A percentile compares a stretch with the other conserved stretches of the same genome.
These are phyloP conservation scores for Fusarium sp. DNA, from an alignment of 2,329 filamentous ascomycete genomes.

Conservation along the genomic window DNA sequence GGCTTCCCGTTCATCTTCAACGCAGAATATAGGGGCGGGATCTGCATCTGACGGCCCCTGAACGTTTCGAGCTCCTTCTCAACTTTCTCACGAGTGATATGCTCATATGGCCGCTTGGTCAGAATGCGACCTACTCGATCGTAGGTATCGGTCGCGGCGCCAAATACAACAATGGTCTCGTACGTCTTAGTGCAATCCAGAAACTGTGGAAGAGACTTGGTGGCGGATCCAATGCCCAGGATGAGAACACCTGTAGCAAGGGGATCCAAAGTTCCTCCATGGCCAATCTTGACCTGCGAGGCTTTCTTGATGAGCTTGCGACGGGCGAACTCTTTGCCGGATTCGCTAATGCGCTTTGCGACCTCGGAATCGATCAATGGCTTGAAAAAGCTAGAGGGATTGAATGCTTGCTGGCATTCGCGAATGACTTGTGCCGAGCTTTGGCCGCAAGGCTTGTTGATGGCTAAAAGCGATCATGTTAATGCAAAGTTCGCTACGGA, in stretches of 20 bases:
- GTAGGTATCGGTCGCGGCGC: slow-evolving; percentile 92
- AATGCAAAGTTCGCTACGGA: slow-evolving; percentile 11
- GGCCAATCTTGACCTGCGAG: slow-evolving; percentile 88
- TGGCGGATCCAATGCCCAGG: slow-evolving; percentile 86
- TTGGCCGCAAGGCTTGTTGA: slow-evolving; percentile 90
- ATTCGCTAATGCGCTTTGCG: slow-evolving; percentile 65
- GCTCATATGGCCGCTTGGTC: slow-evolving; percentile 77
- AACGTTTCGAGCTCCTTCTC: slow-evolving; percentile 81
- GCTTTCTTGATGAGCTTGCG: slow-evolving; percentile 67
- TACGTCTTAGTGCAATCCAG: slow-evolving; percentile 93
- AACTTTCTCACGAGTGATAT: slow-evolving; percentile 82
- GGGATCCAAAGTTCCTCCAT: slow-evolving; percentile 95
- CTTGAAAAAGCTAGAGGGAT: slow-evolving; percentile 80
- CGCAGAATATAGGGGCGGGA: slow-evolving; percentile 92
- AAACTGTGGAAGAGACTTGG: slow-evolving; percentile 83
- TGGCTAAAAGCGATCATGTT: slow-evolving; percentile 64
- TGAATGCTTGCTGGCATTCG: slow-evolving; percentile 86
- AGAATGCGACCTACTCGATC: slow-evolving; percentile 88
- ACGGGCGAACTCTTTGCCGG: slow-evolving; percentile 67
- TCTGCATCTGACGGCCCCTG: slow-evolving; percentile 85
- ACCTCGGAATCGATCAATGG: slow-evolving; percentile 77
- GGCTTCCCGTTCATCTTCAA: slow-evolving; percentile 94
- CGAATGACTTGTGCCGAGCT: slow-evolving; percentile 92
- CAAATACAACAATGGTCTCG: slow-evolving; percentile 89
- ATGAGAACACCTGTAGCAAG: slow-evolving; percentile 94